These are phyloP conservation scores for Botrytis elliptica DNA, from an alignment of 2,329 filamentous ascomycete species.

Conservation along the genomic window DNA sequence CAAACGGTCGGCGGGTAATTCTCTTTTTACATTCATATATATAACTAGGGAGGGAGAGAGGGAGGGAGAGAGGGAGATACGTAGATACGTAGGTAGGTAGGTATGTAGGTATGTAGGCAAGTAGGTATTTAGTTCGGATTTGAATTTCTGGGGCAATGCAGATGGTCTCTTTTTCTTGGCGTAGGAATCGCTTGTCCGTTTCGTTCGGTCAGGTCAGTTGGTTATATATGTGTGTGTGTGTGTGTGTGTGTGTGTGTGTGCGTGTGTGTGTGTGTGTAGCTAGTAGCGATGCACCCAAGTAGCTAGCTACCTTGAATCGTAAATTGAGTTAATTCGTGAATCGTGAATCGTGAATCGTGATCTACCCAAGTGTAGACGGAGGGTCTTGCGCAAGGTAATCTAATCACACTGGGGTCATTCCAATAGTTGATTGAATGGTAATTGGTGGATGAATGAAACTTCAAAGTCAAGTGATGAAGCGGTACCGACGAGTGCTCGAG, in stretches of 20 bases:
- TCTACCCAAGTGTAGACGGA: neutral
- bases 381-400: neutral
- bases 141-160: neutral
- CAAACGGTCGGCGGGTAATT: constrained; percentile 2
- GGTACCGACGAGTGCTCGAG: neutral
- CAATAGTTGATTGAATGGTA: neutral
- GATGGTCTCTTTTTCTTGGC: neutral
- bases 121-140: neutral
- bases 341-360: constrained; percentile 1
- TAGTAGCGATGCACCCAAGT: neutral
- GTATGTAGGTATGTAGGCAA: neutral
- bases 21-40: neutral
- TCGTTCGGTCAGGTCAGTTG: neutral
- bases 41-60: neutral
- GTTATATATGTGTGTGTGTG: neutral
- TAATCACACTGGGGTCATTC: neutral
- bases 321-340: neutral
- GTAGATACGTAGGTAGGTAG: neutral
- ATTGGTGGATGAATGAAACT: constrained; percentile 10
- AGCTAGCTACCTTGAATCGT: neutral
- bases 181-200: neutral
- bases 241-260: neutral
- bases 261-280: neutral
- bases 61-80: neutral
- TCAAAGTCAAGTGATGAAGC: constrained; percentile 10